phyloP scores from a whole-genome alignment of 2,329 filamentous ascomycete species.

The Cordyceps militaris region DNA sequence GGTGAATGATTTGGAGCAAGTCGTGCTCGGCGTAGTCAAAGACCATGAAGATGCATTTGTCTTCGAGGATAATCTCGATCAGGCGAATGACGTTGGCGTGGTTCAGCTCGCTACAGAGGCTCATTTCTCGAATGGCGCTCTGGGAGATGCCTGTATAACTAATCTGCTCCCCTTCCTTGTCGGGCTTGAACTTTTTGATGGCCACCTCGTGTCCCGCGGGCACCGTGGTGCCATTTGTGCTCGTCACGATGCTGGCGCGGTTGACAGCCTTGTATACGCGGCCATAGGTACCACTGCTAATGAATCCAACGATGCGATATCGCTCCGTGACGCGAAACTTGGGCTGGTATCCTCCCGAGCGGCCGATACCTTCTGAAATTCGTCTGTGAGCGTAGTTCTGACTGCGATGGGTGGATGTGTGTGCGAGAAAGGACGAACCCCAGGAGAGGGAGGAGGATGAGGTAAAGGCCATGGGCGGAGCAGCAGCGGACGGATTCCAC shows the following conservation, averaged over 20 bases:
- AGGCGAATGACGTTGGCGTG: conserved; percentile 87
- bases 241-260: conserved; percentile 29
- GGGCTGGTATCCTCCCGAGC: conserved; percentile 52
- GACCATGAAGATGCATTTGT: conserved; percentile 99
- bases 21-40: conserved; percentile 99
- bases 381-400: conserved; percentile 28
- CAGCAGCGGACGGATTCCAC: not conserved
- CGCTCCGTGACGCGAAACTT: conserved; percentile 87
- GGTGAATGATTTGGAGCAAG: conserved; percentile 93
- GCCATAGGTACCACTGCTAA: conserved; percentile 95
- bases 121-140: conserved; percentile 95
- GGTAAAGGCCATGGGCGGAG: conserved; percentile 11
- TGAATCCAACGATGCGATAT: conserved; percentile 96
- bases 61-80: conserved; percentile 92
- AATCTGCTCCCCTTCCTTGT: conserved; percentile 92
- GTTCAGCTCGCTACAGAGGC: conserved; percentile 82
- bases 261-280: conserved; percentile 93
- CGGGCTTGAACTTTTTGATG: conserved; percentile 99
- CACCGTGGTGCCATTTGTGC: conserved; percentile 8
- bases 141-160: conserved; percentile 98
- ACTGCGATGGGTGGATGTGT: not conserved
- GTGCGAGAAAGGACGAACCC: not conserved
- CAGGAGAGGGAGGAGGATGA: conserved; percentile 2
- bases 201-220: conserved; percentile 71
- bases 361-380: conserved; percentile 45